Evolutionary conservation across 1,284 basidiomycete genomes (phyloP), one percentile per base, ranked within the genome.

Genomic region (Termitomyces sp.): DNA sequence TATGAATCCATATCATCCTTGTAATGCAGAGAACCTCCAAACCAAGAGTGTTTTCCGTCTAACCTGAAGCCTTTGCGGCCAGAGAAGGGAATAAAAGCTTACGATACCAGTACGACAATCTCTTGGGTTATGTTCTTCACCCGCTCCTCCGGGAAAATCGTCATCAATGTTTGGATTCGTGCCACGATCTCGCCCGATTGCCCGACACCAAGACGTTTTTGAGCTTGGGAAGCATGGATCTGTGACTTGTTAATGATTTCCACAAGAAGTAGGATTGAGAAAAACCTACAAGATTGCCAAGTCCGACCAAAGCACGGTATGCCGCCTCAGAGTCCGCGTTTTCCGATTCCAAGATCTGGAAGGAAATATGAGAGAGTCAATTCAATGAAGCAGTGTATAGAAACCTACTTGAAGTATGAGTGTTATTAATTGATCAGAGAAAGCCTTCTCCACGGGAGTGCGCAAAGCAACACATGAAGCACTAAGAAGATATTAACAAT

Each of bases 281-380:
- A 74, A 41, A 19, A 74, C 84, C 65, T 57, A 93, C 91, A 45
- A 90, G 70, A 68, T 99, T 98, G 31, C 96, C 96, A 2, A 98
- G 75, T 0, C 89, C 94, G 13, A 97, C 89, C 6, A 92, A 71
- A 1, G 88, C 78, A 28, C 96, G 85, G 68, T 98, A 98, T 12
- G 83, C 79, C 2, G 89, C 84, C 67, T 99, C 96, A 19, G 83
- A 76, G 58, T 99, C 96, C 15, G 73, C 72, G 41, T 70, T 80
- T 69, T 95, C 92, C 42, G 77, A 75, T 55, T 78, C 70, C 19
- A 94, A 69, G 13, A 90, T 75, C 84, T 50, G 24, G 8, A 36
- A 46, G 57, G 54, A 53, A 41, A 43, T 31, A 31, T 52, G 55
- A 53, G 48, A 24, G 17, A 40, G 15, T 44, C 40, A 30, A 26